These are phyloP conservation scores for Naganishia antarctica DNA, from an alignment of 768 basidiomycete species.

Conservation along the genomic window DNA sequence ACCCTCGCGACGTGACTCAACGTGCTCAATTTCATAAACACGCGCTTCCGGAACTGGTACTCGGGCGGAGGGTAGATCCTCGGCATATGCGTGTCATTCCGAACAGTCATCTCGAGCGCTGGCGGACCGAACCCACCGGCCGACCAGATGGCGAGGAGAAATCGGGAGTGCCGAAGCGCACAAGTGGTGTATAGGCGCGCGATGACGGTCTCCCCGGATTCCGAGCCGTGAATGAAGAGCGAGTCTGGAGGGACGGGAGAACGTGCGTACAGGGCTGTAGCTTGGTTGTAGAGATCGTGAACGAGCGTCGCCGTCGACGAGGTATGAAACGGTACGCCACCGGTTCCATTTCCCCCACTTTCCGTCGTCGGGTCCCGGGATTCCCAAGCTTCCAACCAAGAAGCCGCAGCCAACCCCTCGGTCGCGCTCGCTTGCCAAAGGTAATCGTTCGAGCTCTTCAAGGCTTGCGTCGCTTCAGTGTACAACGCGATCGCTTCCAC, in stretches of 20 bases:
- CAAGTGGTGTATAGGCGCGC: slow-evolving; percentile 52
- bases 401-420: slow-evolving; percentile 76
- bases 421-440: slow-evolving; percentile 85
- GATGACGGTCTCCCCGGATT: slow-evolving; percentile 23
- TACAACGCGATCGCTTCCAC: slow-evolving; percentile 82
- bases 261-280: slow-evolving; percentile 9
- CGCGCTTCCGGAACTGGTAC: slow-evolving; percentile 37
- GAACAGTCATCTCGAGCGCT: slow-evolving; percentile 56
- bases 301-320: not conserved
- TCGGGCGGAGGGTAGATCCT: slow-evolving; percentile 25
- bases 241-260: slow-evolving; percentile 24
- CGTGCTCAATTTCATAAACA: slow-evolving; percentile 61
- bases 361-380: slow-evolving; percentile 26
- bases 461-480: slow-evolving; percentile 72
- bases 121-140: slow-evolving; percentile 54
- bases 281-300: slow-evolving; percentile 20
- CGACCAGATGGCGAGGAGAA: slow-evolving; percentile 70
- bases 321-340: slow-evolving; percentile 3
- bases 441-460: slow-evolving; percentile 68
- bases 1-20: slow-evolving; percentile 68
- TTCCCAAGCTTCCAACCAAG: slow-evolving; percentile 76
- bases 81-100: slow-evolving; percentile 48
- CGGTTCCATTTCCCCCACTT: not conserved
- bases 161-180: slow-evolving; percentile 79
- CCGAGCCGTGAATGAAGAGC: slow-evolving; percentile 26